Conservation (phyloP, 306 rosid genomes). For the Medicago truncatula region MtrunA17r5.0-ANR NC_053048.1:2880001-2880500, state of each 20-base stretch:
- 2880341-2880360: constrained; percentile 1
- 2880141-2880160: neutral
- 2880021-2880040: too few relatives aligned
- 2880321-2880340: constrained; percentile 45
- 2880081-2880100: too few relatives aligned
- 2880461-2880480: neutral
- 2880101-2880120: neutral
- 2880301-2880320: constrained; percentile 30
- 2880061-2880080: too few relatives aligned
- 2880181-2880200: neutral
- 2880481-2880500: neutral
- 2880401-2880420: neutral
- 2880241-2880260: neutral
- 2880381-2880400: neutral
- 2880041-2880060: too few relatives aligned
- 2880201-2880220: neutral
- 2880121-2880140: neutral
- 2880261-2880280: constrained; percentile 46
- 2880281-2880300: constrained; percentile 34
- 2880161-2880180: neutral
- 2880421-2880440: neutral
- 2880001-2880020: too few relatives aligned
- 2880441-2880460: too few relatives aligned
- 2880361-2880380: neutral
- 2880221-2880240: neutral